Conservation (phyloP, 1,284 basidiomycete genomes). For the Gomphus sp. region DNA sequence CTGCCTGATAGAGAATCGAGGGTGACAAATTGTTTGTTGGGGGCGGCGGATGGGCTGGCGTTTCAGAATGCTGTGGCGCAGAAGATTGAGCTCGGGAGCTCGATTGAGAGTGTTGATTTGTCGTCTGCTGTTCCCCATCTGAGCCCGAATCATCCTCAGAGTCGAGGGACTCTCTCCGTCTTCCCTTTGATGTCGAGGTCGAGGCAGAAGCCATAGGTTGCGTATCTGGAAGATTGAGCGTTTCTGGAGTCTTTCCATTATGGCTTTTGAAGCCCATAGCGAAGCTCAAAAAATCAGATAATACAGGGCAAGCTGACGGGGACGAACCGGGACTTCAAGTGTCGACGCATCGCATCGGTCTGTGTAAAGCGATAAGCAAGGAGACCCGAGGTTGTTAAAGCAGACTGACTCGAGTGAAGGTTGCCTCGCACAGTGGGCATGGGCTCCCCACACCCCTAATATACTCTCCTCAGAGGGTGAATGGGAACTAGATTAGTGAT, state of each 20-base stretch:
- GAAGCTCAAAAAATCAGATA: neutral
- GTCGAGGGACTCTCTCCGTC: neutral
- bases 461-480: constrained; percentile 13
- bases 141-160: constrained; percentile 4
- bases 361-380: constrained; percentile 17
- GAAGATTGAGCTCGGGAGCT: neutral
- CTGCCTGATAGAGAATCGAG: constrained; percentile 5
- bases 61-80: neutral
- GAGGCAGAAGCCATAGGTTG: neutral
- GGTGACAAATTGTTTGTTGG: constrained; percentile 2
- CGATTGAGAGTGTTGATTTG: neutral
- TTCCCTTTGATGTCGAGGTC: neutral
- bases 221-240: neutral
- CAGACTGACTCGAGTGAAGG: constrained; percentile 56
- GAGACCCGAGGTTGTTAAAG: constrained; percentile 7
- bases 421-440: constrained; percentile 69
- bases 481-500: neutral
- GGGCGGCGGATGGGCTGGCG: neutral
- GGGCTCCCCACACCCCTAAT: constrained; percentile 29
- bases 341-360: constrained; percentile 52
- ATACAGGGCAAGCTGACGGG: constrained; percentile 4
- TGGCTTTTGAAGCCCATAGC: neutral
- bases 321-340: constrained; percentile 33
- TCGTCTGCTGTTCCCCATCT: constrained; percentile 2
- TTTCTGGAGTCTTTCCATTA: constrained; percentile 9